Conservation (phyloP, 768 basidiomycete genomes). For the Suillus bovinus region DNA sequence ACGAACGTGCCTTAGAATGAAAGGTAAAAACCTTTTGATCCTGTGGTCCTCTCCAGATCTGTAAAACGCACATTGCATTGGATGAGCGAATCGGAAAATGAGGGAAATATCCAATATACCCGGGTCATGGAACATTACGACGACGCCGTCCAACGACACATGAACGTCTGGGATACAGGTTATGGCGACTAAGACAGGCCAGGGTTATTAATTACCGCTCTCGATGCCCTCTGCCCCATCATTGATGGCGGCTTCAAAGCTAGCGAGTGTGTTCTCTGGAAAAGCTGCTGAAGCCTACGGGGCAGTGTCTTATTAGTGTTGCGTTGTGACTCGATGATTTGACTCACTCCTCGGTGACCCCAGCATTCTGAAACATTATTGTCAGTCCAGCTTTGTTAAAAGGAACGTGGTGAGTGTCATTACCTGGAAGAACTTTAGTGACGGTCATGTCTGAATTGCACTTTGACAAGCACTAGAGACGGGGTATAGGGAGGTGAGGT, state of each 20-base stretch:
- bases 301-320: slow-evolving; percentile 17
- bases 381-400: not conserved
- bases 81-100: slow-evolving; percentile 24
- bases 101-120: slow-evolving; percentile 41
- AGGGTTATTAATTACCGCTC: slow-evolving; percentile 73
- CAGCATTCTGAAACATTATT: slow-evolving; percentile 62
- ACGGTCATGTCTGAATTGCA: slow-evolving; percentile 23
- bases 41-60: slow-evolving; percentile 82
- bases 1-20: slow-evolving; percentile 25
- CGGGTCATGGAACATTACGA: slow-evolving; percentile 97
- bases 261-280: slow-evolving; percentile 94
- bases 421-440: slow-evolving; percentile 30
- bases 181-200: slow-evolving; percentile 44
- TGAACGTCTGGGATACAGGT: slow-evolving; percentile 85
- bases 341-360: slow-evolving; percentile 69
- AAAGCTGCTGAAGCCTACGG: slow-evolving; percentile 78
- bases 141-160: slow-evolving; percentile 82
- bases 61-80: slow-evolving; percentile 23
- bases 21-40: slow-evolving; percentile 53
- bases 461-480: slow-evolving; percentile 6
- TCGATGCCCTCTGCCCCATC: slow-evolving; percentile 98
- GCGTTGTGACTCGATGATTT: slow-evolving; percentile 41
- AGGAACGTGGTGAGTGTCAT: not conserved
- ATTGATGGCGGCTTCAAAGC: slow-evolving; percentile 91
- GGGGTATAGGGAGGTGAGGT: not conserved